Conservation (phyloP, 805 yeast species). For the Ogataea pignaliae region DNA sequence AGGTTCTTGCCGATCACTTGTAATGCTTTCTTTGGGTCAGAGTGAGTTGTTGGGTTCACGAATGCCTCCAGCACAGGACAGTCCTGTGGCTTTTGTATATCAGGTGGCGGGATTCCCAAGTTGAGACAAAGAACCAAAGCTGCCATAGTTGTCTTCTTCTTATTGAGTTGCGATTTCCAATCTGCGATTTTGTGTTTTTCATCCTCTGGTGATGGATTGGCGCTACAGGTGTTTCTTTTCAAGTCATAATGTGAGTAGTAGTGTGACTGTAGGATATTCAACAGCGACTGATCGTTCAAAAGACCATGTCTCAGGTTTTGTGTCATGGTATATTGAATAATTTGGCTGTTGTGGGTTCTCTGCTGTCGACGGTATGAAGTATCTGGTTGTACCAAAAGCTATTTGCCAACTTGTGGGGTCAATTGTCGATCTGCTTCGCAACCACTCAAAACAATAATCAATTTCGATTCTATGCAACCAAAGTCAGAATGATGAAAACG, state of each 20-base stretch:
- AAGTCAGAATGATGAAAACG: too few relatives aligned
- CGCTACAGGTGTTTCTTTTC: constrained; percentile 87
- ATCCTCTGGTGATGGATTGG: constrained; percentile 62
- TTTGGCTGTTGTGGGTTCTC: neutral
- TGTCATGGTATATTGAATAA: constrained; percentile 7
- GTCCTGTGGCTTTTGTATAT: constrained; percentile 86
- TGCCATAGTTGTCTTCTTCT: constrained; percentile 90
- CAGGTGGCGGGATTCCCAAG: constrained; percentile 97
- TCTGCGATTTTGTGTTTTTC: constrained; percentile 72
- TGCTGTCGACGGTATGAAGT: too few relatives aligned
- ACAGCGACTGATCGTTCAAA: constrained; percentile 26
- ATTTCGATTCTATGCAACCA: too few relatives aligned
- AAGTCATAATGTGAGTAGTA: constrained; percentile 68
- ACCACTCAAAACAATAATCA: too few relatives aligned
- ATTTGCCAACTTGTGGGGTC: too few relatives aligned
- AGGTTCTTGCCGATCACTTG: constrained; percentile 86
- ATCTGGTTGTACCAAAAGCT: too few relatives aligned
- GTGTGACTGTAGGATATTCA: constrained; percentile 27
- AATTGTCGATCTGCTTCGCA: too few relatives aligned
- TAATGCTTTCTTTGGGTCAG: constrained; percentile 85
- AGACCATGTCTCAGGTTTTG: constrained; percentile 29
- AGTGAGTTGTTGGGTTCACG: constrained; percentile 79
- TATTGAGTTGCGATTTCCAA: constrained; percentile 87
- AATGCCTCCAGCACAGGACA: constrained; percentile 91
- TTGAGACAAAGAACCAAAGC: constrained; percentile 88